Evolutionary conservation across 2,329 filamentous ascomycete species (phyloP), one percentile per base, ranked within the genome.

Genomic region (Fusarium sp.): DNA sequence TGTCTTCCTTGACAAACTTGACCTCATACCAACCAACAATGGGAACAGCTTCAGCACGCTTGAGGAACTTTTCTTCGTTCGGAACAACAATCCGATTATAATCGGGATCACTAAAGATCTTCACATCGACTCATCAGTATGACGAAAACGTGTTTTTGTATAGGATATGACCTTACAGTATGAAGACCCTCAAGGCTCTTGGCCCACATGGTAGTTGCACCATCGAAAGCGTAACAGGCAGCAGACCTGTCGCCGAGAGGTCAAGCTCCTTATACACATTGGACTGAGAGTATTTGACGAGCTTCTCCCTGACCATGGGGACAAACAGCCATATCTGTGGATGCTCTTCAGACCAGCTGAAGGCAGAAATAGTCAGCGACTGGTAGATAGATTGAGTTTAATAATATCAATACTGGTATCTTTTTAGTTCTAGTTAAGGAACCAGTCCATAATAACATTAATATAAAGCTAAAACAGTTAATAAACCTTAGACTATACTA

Each of bases 121-220:
- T 5, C 1, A 13, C 0, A 1, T 13, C 1, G 5, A 31, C 16
- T 0, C 3, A n/a, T 48, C 3, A 48, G 28, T 16, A 15, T 9
- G 1, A 14, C 14, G 4, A 16, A 47, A 47, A 2, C 1, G 0
- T 16, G 4, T 1, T 20, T 44, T 20, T 44, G 0, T 1, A 26
- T 20, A 1, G 5, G 16, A 26, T 0, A 9, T 6, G 5, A 0
- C 7, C 42, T 47, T 30, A 47, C 44, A 47, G 20, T 20, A n/a
- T 47, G 44, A 1, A 47, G 44, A 1, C 30, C 44, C 6, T 16
- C 26, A n/a, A 30, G 44, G 20, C 26, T 47, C 20, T n/a, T 30
- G 0, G 44, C 44, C 44, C 44, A 47, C 44, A 47, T 47, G 0
- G 20, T 30, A 47, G 20, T 26, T 22, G 26, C 26, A 16, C 44